A percentile compares a stretch with the other conserved stretches of the same genome.
These are phyloP conservation scores for Diaporthe citri DNA, from an alignment of 2,329 filamentous ascomycete species.

Conservation along the genomic window DNA sequence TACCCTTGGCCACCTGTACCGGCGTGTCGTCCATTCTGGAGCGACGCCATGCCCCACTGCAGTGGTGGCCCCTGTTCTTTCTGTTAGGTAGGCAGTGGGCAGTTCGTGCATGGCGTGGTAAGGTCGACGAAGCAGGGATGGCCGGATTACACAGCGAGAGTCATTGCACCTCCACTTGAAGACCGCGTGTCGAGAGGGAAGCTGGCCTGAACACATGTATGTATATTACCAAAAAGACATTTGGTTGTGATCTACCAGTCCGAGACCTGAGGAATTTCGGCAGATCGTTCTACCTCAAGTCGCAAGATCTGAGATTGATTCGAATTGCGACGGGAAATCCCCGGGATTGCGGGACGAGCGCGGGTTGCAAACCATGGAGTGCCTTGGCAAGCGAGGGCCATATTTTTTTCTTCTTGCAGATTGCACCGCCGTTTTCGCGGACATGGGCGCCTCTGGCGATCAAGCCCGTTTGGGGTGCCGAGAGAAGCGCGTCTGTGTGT, in stretches of 20 bases:
- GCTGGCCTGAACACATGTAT: neutral
- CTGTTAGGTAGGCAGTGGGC: neutral
- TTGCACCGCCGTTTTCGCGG: slow-evolving; percentile 1
- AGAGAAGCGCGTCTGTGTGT: slow-evolving; percentile 1
- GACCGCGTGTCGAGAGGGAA: neutral
- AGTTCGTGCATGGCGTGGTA: neutral
- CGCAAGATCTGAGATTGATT: neutral
- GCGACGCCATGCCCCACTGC: neutral
- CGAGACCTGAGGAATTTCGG: neutral
- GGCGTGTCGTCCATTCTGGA: neutral
- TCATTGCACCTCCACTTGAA: slow-evolving; percentile 14
- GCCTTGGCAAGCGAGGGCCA: slow-evolving; percentile 13
- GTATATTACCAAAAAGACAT: neutral
- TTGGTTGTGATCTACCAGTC: slow-evolving; percentile 8
- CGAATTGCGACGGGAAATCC: neutral
- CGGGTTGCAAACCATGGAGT: neutral
- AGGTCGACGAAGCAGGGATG: neutral
- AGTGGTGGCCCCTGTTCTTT: slow-evolving; percentile 1
- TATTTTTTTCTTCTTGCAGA: neutral
- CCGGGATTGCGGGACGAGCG: neutral
- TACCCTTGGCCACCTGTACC: neutral
- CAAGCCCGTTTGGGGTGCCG: neutral
- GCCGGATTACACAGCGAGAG: neutral
- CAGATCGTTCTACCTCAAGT: neutral
- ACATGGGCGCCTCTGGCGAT: neutral